These are phyloP conservation scores for Diutina mesorugosa DNA, from an alignment of 1,139 yeast genomes.

Conservation along the genomic window DNA sequence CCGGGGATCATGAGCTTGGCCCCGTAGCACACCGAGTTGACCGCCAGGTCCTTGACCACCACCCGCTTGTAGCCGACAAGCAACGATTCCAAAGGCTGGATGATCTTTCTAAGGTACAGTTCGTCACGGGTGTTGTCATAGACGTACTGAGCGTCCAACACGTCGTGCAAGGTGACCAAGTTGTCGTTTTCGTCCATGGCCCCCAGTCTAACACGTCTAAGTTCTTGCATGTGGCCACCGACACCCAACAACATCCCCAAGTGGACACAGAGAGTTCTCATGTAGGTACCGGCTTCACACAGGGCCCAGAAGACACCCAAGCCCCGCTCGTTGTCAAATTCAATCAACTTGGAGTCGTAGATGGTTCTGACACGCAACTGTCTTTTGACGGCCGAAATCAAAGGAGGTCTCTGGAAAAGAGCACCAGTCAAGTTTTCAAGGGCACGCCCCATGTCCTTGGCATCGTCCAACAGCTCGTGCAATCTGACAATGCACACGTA, in stretches of 20 bases:
- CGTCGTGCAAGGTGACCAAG: slow-evolving; percentile 92
- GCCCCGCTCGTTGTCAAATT: slow-evolving; percentile 93
- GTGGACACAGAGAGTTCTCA: slow-evolving; percentile 98
- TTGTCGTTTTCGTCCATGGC: slow-evolving; percentile 85
- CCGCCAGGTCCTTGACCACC: slow-evolving; percentile 97
- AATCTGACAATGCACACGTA: slow-evolving; percentile 94
- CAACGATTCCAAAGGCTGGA: slow-evolving; percentile 89
- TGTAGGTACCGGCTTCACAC: slow-evolving; percentile 99
- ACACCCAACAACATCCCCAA: slow-evolving; percentile 96
- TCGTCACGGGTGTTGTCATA: slow-evolving; percentile 97
- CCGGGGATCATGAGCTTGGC: slow-evolving; percentile 99
- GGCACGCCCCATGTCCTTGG: slow-evolving; percentile 77
- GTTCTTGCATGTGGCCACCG: slow-evolving; percentile 99
- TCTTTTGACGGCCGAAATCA: slow-evolving; percentile 97
- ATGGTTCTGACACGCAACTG: slow-evolving; percentile 97
- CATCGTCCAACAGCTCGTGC: slow-evolving; percentile 86
- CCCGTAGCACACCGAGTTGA: slow-evolving; percentile 97
- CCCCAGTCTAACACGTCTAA: slow-evolving; percentile 97
- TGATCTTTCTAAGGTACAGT: slow-evolving; percentile 83
- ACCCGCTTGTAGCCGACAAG: slow-evolving; percentile 92
- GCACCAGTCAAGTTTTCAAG: slow-evolving; percentile 97
- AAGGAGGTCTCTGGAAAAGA: slow-evolving; percentile 96
- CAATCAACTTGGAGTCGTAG: slow-evolving; percentile 89
- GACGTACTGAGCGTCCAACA: slow-evolving; percentile 94
- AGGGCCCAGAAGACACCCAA: slow-evolving; percentile 99